These are phyloP conservation scores for Pinus albicaulis DNA, from an alignment of 75 land plant genomes.

Conservation along the genomic window DNA sequence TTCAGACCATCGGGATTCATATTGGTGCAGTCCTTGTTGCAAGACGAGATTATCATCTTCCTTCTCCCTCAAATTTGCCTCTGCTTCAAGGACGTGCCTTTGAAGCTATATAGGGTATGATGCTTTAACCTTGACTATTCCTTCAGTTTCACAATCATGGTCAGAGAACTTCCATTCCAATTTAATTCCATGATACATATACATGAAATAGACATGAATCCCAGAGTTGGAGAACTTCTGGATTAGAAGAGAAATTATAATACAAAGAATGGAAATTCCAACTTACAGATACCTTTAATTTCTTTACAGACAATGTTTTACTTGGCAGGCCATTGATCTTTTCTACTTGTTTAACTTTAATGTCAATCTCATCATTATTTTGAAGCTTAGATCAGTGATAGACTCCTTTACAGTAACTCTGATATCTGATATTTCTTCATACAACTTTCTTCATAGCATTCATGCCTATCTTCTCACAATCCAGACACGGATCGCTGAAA, in stretches of 20 bases:
- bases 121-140: slow-evolving; percentile 34
- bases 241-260: neutral
- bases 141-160: slow-evolving; percentile 17
- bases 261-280: neutral
- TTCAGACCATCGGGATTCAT: slow-evolving; percentile 70
- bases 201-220: neutral
- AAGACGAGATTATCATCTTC: slow-evolving; percentile 78
- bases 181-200: neutral
- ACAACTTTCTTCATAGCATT: neutral
- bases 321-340: neutral
- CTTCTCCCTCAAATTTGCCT: slow-evolving; percentile 65
- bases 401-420: neutral
- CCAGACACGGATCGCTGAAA: slow-evolving; percentile 32
- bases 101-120: slow-evolving; percentile 56
- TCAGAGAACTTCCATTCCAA: slow-evolving; percentile 4
- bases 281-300: slow-evolving; percentile 1
- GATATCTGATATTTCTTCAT: neutral
- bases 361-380: neutral
- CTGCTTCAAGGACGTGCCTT: slow-evolving; percentile 59
- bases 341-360: neutral
- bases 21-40: slow-evolving; percentile 56
- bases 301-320: neutral
- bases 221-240: neutral
- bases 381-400: neutral
- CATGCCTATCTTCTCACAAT: slow-evolving; percentile 24